phyloP scores from a whole-genome alignment of 441 rosid species.

The Manihot esculenta region DNA sequence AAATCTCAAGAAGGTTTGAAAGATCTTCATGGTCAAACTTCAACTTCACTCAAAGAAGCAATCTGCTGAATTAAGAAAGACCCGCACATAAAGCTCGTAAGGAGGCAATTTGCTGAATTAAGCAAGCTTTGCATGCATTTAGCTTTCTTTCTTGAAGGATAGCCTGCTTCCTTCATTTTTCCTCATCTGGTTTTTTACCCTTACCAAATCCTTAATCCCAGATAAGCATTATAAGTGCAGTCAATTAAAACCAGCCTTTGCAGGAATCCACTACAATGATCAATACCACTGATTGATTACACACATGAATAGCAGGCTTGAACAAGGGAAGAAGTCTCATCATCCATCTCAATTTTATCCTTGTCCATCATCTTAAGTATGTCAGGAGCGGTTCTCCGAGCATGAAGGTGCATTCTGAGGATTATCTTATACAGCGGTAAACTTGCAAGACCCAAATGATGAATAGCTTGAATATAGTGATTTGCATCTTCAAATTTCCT shows the following conservation, averaged over 20 bases:
- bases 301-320: conserved; percentile 23
- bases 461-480: conserved; percentile 40
- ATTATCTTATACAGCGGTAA: conserved; percentile 46
- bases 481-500: conserved; percentile 48
- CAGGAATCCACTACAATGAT: neutral
- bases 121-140: neutral
- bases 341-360: conserved; percentile 42
- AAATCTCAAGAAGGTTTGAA: neutral
- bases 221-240: neutral
- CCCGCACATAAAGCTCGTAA: neutral
- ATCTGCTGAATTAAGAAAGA: neutral
- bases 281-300: neutral
- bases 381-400: conserved; percentile 37
- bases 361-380: conserved; percentile 56
- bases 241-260: neutral
- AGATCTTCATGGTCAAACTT: neutral
- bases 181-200: neutral
- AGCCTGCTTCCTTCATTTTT: neutral
- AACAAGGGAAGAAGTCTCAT: conserved; percentile 37
- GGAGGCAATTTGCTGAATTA: neutral
- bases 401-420: conserved; percentile 46
- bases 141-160: neutral
- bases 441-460: conserved; percentile 46
- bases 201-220: neutral
- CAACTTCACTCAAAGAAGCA: neutral